Percentiles rank a stretch among this genome's conserved stretches.
These are phyloP conservation scores for Glonium stellatum DNA, from an alignment of 495 filamentous ascomycete genomes.

Conservation along the genomic window DNA sequence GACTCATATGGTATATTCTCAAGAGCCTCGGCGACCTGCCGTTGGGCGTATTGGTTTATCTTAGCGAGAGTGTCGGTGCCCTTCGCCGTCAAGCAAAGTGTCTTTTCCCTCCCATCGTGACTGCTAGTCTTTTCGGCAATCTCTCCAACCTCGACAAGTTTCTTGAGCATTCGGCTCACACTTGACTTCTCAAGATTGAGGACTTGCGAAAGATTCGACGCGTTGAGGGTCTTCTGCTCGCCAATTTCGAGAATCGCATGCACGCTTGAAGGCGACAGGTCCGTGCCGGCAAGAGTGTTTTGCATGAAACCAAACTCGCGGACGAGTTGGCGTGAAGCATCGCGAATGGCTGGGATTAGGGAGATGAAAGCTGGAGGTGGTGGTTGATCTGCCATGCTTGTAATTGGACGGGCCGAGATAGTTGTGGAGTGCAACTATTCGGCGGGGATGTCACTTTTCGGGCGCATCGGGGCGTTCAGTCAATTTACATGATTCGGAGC, in stretches of 20 bases:
- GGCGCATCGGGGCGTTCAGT: too few species aligned
- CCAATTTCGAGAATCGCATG: background rate
- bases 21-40: too few species aligned
- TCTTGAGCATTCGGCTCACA: background rate
- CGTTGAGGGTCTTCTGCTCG: background rate
- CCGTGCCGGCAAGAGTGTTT: background rate
- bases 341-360: background rate
- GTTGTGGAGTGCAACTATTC: background rate
- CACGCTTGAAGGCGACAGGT: background rate
- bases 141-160: background rate
- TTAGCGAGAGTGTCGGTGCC: background rate
- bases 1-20: too few species aligned
- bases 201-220: background rate
- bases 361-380: background rate
- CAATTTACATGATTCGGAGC: too few species aligned
- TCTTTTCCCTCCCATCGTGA: background rate
- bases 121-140: background rate
- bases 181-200: background rate
- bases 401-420: background rate
- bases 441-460: conserved; percentile 6
- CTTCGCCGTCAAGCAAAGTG: background rate
- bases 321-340: background rate
- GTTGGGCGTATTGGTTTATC: background rate
- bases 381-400: background rate
- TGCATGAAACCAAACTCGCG: background rate